Evolutionary conservation across 805 yeast genomes (phyloP).

Genomic region (Lipomyces orientalis): DNA sequence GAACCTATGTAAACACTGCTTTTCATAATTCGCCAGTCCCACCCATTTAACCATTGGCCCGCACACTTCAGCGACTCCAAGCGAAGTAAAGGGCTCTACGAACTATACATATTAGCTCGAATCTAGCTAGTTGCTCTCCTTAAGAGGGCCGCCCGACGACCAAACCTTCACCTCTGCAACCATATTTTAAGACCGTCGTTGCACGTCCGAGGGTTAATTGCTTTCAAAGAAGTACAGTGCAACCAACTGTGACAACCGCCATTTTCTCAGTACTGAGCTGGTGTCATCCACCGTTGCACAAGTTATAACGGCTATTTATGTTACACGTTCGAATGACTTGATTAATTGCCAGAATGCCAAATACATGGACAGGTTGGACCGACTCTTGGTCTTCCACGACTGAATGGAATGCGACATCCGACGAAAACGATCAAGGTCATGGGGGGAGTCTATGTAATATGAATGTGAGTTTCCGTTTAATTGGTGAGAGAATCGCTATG

Average conservation of each 20-base stretch:
- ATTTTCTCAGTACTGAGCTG: neutral
- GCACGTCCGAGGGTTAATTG: no score
- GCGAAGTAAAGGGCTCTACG: no score
- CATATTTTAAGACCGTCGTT: no score
- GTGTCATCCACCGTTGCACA: neutral
- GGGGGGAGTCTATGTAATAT: slow-evolving; percentile 6
- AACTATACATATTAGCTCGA: neutral
- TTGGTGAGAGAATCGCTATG: neutral
- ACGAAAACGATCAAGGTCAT: slow-evolving; percentile 4
- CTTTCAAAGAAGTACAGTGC: no score
- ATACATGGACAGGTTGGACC: neutral
- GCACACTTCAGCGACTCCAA: neutral
- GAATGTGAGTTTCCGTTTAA: slow-evolving; percentile 4
- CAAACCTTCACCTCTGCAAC: neutral
- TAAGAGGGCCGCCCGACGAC: neutral
- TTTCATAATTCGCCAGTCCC: neutral
- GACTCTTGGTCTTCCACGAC: neutral
- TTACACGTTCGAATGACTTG: neutral
- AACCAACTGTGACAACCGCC: no score
- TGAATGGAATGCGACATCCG: neutral
- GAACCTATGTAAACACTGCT: no score
- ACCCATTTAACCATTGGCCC: neutral
- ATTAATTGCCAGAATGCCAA: neutral
- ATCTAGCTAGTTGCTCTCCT: neutral
- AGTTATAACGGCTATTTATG: neutral